Percentiles rank a stretch among this genome's conserved stretches.
Evolutionary conservation across 2,329 filamentous ascomycete genomes (phyloP).

Genomic region (Huntiella omanensis): DNA sequence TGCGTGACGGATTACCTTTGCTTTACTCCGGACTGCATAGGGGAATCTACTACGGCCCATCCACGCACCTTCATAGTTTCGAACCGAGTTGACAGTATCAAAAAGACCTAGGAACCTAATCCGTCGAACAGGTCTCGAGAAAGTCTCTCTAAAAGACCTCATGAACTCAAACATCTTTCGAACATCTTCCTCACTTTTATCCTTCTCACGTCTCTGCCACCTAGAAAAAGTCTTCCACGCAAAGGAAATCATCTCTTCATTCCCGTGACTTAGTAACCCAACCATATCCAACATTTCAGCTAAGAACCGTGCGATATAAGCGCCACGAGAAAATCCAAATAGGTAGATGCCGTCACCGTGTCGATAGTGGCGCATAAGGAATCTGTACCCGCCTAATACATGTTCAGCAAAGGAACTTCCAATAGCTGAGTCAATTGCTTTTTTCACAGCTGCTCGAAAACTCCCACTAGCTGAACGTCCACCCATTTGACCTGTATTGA

Average conservation of each 20-base stretch:
- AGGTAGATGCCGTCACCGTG: conserved; percentile 48
- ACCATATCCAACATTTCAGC: conserved; percentile 76
- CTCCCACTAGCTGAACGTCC: too few species aligned
- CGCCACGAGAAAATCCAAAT: conserved; percentile 55
- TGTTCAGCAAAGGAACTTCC: conserved; percentile 68
- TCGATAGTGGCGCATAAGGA: conserved; percentile 56
- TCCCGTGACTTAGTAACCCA: conserved; percentile 60
- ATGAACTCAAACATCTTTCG: conserved; percentile 54
- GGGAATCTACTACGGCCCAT: conserved; percentile 67
- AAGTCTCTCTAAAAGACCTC: conserved; percentile 65
- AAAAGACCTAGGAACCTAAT: conserved; percentile 66
- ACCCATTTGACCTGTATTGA: conserved; percentile 28
- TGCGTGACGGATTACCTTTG: conserved; percentile 46
- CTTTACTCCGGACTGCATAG: conserved; percentile 39
- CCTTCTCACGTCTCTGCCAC: conserved; percentile 43
- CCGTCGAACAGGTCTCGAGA: conserved; percentile 53
- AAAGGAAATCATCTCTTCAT: conserved; percentile 70
- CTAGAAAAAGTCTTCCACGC: conserved; percentile 67
- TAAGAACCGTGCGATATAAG: conserved; percentile 55
- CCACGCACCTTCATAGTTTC: conserved; percentile 54
- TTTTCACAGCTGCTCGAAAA: conserved; percentile 40
- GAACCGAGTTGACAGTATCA: conserved; percentile 66
- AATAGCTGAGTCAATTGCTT: conserved; percentile 61
- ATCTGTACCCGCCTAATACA: conserved; percentile 66
- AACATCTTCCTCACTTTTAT: conserved; percentile 24